A percentile compares a stretch with the other conserved stretches of the same genome.
Conservation (phyloP, 306 rosid species). For the Abrus precatorius region DNA sequence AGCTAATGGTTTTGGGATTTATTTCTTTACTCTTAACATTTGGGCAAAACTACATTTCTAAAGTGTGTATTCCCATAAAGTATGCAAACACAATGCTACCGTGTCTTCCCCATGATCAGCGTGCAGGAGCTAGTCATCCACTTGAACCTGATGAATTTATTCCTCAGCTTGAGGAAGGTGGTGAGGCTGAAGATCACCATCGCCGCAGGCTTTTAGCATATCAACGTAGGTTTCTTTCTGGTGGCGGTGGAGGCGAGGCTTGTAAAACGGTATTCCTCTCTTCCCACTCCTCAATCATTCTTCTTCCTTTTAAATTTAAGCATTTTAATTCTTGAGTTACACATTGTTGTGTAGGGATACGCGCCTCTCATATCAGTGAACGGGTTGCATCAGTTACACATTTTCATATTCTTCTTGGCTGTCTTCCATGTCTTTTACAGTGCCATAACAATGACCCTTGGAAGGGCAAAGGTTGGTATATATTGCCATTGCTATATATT, state of each 20-base stretch:
- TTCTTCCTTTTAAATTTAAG: neutral
- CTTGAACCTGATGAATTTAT: conserved; percentile 6
- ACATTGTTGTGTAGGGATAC: conserved; percentile 61
- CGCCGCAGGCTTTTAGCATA: conserved; percentile 75
- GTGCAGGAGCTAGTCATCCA: neutral
- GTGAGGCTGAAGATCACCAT: conserved; percentile 28
- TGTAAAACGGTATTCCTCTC: conserved; percentile 51
- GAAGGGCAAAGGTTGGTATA: conserved; percentile 80
- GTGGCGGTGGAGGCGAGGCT: conserved; percentile 12
- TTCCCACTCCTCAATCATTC: neutral
- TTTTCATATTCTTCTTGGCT: conserved; percentile 94
- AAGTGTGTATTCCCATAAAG: conserved; percentile 61
- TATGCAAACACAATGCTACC: conserved; percentile 79
- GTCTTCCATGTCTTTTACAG: conserved; percentile 85
- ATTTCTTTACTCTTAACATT: conserved; percentile 89
- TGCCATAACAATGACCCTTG: conserved; percentile 84
- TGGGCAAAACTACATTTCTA: conserved; percentile 77
- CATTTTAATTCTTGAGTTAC: too few relatives aligned
- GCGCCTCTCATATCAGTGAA: conserved; percentile 74
- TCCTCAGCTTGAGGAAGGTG: neutral
- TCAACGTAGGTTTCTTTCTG: conserved; percentile 71
- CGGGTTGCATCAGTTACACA: conserved; percentile 91
- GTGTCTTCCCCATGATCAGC: conserved; percentile 47
- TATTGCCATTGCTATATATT: too few relatives aligned
- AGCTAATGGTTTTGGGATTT: conserved; percentile 96